Conservation (phyloP, 78 protist genomes). For the Dictyostelium firmibasis region DNA sequence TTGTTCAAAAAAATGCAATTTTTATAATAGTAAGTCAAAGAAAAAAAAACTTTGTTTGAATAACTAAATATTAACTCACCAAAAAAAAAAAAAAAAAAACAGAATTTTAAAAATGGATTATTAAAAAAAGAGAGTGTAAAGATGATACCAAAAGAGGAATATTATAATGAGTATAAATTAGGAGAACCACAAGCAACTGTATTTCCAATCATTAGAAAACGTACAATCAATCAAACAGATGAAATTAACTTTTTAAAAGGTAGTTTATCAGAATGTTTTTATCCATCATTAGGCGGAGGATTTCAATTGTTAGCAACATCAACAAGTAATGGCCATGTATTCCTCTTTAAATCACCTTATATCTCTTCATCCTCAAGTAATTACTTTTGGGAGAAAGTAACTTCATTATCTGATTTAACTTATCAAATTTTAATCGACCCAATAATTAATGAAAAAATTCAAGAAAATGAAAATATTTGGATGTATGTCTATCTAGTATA, state of each 20-base stretch:
- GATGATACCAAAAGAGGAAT: neutral
- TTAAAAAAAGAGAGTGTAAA: neutral
- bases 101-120: constrained; percentile 6
- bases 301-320: neutral
- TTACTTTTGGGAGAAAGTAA: neutral
- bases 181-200: constrained; percentile 9
- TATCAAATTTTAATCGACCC: neutral
- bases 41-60: too few species aligned
- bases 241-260: neutral
- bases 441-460: neutral
- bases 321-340: neutral
- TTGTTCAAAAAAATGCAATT: neutral
- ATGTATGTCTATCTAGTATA: neutral
- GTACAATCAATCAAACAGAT: neutral
- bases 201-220: neutral
- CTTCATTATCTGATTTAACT: neutral
- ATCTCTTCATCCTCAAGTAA: neutral
- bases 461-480: neutral
- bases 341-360: neutral
- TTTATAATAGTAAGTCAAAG: neutral
- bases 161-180: neutral
- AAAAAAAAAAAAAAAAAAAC: neutral
- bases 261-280: neutral
- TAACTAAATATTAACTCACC: too few species aligned
- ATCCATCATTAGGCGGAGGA: neutral